Evolutionary conservation across 106 monocot genomes (phyloP).

Genomic region (Dendrobium catenatum): DNA sequence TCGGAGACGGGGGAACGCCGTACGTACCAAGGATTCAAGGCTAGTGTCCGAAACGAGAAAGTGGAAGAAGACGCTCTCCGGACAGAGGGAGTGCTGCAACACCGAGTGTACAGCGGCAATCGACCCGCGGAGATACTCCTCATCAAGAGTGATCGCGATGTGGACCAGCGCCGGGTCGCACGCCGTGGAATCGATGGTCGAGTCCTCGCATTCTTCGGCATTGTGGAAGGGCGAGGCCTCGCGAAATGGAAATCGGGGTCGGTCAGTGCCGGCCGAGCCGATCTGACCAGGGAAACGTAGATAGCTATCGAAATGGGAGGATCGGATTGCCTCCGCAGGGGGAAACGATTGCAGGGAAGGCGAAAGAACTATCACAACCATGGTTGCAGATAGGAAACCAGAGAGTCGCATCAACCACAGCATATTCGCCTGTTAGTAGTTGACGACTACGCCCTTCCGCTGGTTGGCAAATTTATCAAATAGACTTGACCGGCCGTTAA

Average conservation of each 20-base stretch:
- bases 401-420: constrained; percentile 62
- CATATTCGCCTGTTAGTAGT: constrained; percentile 32
- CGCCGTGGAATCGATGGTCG: constrained; percentile 17
- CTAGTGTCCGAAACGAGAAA: constrained; percentile 59
- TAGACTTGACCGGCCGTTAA: not conserved
- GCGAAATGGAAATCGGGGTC: constrained; percentile 29
- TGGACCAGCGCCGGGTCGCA: constrained; percentile 80
- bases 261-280: constrained; percentile 12
- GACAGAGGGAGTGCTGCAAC: constrained; percentile 71
- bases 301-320: constrained; percentile 50
- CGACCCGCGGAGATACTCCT: constrained; percentile 81
- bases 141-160: constrained; percentile 89
- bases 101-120: constrained; percentile 96
- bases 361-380: constrained; percentile 60
- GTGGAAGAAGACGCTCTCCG: constrained; percentile 94
- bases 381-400: constrained; percentile 63
- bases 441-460: not conserved
- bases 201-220: constrained; percentile 51
- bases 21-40: constrained; percentile 55
- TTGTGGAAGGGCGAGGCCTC: constrained; percentile 59
- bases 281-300: constrained; percentile 32
- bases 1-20: constrained; percentile 70
- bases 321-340: constrained; percentile 90
- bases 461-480: not conserved
- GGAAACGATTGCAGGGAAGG: constrained; percentile 90